Evolutionary conservation across 306 rosid species (phyloP), one percentile per base, ranked within the genome.

Genomic region (Rosa chinensis): DNA sequence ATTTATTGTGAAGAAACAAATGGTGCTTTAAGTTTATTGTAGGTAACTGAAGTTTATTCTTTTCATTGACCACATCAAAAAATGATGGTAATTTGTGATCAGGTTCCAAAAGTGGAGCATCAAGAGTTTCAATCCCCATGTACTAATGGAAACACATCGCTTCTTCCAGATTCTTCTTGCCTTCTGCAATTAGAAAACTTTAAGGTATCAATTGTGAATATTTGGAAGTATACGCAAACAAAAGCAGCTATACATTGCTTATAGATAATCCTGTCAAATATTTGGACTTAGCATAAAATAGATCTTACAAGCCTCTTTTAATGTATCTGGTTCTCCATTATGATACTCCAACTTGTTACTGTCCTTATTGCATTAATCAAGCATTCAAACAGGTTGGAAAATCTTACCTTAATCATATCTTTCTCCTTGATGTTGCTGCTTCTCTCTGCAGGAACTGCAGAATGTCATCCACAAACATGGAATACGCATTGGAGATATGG

Each of bases 401-500:
- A 40, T 74, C 52, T n/a, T 21, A 21, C 52, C 67, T 74, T 39
- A 56, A 7, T 40, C 10, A 44, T 20, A 18, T 17, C 13, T 39
- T 1, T 23, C 25, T 75, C 5, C 16, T 16, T 59, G 18, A 43
- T 12, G 32, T 2, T 25, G 5, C 70, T 75, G 40, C 44, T 16
- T 64, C 52, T 66, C 28, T 53, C 18, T 78, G 58, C 90, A 91
- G 93, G 66, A 55, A 79, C 42, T 78, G 78, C 32, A 53, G 28
- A 67, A 42, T 10, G 69, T 50, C 13, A 40, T 89, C 39, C 3
- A 0, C 10, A 35, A 9, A 49, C 45, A 56, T 69, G 90, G 69
- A 28, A 0, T 3, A 20, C n/a, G 2, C 42, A 78, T 89, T 66
- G 58, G 69, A 10, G 6, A 13, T 10, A 0, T 73, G 52, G 89